Percentiles rank a stretch among this genome's conserved stretches.
phyloP scores from a whole-genome alignment of 2,329 filamentous ascomycete genomes.

The Sclerotinia sclerotiorum region DNA sequence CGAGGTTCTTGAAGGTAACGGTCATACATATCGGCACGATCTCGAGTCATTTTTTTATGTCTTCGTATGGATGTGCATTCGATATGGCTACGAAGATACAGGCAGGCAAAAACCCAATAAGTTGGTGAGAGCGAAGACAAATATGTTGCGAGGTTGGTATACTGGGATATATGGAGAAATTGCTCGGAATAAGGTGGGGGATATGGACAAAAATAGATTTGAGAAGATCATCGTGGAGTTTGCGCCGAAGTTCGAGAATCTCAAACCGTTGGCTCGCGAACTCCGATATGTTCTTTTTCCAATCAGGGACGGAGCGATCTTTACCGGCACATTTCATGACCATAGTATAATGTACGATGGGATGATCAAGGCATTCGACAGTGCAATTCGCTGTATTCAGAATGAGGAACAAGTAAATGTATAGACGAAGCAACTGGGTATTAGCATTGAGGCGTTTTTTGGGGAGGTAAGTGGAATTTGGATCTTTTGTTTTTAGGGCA shows the following conservation, averaged over 20 bases:
- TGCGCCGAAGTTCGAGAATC: conserved; percentile 33
- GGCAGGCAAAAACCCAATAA: conserved; percentile 26
- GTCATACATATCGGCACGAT: no score
- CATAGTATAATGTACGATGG: conserved; percentile 6
- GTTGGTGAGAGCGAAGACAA: conserved; percentile 23
- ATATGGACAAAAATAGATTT: conserved; percentile 33
- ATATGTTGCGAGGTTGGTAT: conserved; percentile 34
- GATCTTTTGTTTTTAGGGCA: no score
- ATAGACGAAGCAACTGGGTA: conserved; percentile 14
- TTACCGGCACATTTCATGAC: conserved; percentile 29
- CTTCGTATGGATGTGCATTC: no score
- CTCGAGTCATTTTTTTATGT: no score
- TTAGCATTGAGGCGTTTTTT: no score
- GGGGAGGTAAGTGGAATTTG: no score
- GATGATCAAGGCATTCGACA: conserved; percentile 3
- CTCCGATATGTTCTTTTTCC: conserved; percentile 30
- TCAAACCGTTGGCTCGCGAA: conserved; percentile 29
- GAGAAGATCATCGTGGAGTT: conserved; percentile 35
- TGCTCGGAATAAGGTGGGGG: conserved; percentile 29
- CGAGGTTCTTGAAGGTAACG: no score
- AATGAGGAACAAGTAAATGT: conserved; percentile 23
- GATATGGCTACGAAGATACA: no score
- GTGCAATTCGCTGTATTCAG: conserved; percentile 23
- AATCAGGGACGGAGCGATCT: conserved; percentile 32
- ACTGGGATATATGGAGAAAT: conserved; percentile 36